phyloP scores from a whole-genome alignment of 805 yeast species.

The Grigorovia yakushimaensis region DNA sequence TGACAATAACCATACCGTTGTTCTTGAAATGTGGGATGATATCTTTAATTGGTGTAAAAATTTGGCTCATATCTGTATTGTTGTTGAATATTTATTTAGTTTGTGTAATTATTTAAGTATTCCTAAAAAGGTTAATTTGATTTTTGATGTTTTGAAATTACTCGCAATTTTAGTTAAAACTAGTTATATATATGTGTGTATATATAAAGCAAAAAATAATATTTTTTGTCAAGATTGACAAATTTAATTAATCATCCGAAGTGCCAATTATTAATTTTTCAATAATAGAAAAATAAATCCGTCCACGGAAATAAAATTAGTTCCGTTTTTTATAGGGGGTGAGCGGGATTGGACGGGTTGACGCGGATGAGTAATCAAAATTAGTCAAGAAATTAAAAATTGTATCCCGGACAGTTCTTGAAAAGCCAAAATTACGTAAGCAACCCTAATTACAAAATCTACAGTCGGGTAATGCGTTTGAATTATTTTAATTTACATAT shows the following conservation, averaged over 20 bases:
- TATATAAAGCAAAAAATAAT: no score
- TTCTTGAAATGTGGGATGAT: conserved; percentile 25
- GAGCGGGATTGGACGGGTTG: no score
- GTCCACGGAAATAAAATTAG: neutral
- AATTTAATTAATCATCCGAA: neutral
- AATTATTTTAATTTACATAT: no score
- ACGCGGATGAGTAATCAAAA: neutral
- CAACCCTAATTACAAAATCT: neutral
- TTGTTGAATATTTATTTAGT: neutral
- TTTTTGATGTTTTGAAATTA: no score
- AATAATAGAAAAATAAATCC: neutral
- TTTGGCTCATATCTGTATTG: neutral
- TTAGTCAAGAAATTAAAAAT: neutral
- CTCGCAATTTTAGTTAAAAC: no score
- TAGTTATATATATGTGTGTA: no score
- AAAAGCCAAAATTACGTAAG: no score
- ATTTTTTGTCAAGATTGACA: neutral
- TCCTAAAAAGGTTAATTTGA: neutral
- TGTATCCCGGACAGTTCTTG: neutral
- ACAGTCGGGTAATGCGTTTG: neutral
- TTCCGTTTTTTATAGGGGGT: neutral
- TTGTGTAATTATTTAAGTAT: neutral
- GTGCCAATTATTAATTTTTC: neutral
- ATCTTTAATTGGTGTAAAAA: conserved; percentile 21
- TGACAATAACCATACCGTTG: conserved; percentile 70